Base-by-base conservation (phyloP, 352 stramenopile genomes). In the Plasmopara viticola region DNA sequence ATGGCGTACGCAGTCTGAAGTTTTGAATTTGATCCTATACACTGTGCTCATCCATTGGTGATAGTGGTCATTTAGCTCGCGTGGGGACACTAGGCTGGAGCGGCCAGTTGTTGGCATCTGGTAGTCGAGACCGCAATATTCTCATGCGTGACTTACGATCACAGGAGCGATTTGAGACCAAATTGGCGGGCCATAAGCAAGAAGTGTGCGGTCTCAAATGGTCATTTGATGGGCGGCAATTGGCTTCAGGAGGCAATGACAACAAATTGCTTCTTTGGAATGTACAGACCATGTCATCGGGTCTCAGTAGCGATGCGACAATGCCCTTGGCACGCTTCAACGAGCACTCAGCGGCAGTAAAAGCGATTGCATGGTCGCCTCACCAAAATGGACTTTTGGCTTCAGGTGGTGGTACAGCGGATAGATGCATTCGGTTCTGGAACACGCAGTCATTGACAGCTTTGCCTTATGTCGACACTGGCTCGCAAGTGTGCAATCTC, bases 251-350 rank as follows among this genome's bases (percentile, higher is more conserved):
- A 44, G 95, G 95, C 17, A 99, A 99, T 67, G 96, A 99, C 77
- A 99, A 99, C 78, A 98, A 98, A 67, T 71, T 99, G 17, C 86
- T 97, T 51, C 90, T 99, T n/a, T 98, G 95, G 87, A 95, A 95
- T 65, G 78, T 91, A 46, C 83, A 74, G 44, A 65, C 58, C 1
- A 66, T 74, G 28, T 77, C 64, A 0, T 76, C 69, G 4, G 42
- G 60, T 52, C 35, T 70, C 4, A 38, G 44, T 7, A 47, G 51
- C 8, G 58, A 64, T n/a, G 48, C 70, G 5, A 73, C 69, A 33
- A 62, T 78, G 43, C 93, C 94, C 0, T 54, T 97, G 18, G 78
- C 95, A 20, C 73, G 82, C 12, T 98, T 98, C 64, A 85, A 77
- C 39, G 95, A 98, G 51, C 96, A 98, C 75, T 97, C 90, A 2